phyloP scores from a whole-genome alignment of 2,329 filamentous ascomycete species.

The Hypoxylon sp. region DNA sequence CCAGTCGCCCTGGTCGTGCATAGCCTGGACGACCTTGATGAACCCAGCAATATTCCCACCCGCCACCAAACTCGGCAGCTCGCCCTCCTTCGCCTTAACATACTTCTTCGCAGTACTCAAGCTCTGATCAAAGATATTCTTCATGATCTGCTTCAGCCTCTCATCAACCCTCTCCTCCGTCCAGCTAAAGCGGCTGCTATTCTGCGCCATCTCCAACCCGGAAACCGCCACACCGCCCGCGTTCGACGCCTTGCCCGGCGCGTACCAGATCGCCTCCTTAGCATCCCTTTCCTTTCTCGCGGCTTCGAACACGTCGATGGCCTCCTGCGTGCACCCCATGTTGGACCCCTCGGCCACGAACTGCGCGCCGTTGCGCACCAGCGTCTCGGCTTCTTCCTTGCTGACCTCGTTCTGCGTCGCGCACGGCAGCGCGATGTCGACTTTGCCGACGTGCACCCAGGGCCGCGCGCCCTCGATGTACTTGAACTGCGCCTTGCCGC shows the following conservation, averaged over 20 bases:
- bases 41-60: conserved; percentile 98
- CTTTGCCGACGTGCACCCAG: conserved; percentile 89
- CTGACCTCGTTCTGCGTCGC: conserved; percentile 99
- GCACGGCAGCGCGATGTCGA: conserved; percentile 92
- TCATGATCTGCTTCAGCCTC: conserved; percentile 95
- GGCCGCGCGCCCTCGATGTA: conserved; percentile 91
- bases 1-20: conserved; percentile 98
- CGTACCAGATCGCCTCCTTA: conserved; percentile 87
- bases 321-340: conserved; percentile 98
- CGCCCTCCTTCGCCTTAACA: conserved; percentile 81
- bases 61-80: conserved; percentile 90
- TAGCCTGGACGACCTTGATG: conserved; percentile 93
- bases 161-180: conserved; percentile 89
- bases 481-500: conserved; percentile 75
- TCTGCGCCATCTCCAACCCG: conserved; percentile 99
- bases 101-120: conserved; percentile 91
- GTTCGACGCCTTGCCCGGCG: conserved; percentile 96
- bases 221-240: conserved; percentile 97
- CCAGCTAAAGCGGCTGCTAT: conserved; percentile 88
- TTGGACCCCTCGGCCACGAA: conserved; percentile 98
- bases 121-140: conserved; percentile 91
- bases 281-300: conserved; percentile 76
- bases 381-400: conserved; percentile 86
- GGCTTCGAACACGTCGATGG: conserved; percentile 92
- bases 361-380: conserved; percentile 81